These are phyloP conservation scores for Apostasia shenzhenica DNA, from an alignment of 106 monocot genomes.

Conservation along the genomic window DNA sequence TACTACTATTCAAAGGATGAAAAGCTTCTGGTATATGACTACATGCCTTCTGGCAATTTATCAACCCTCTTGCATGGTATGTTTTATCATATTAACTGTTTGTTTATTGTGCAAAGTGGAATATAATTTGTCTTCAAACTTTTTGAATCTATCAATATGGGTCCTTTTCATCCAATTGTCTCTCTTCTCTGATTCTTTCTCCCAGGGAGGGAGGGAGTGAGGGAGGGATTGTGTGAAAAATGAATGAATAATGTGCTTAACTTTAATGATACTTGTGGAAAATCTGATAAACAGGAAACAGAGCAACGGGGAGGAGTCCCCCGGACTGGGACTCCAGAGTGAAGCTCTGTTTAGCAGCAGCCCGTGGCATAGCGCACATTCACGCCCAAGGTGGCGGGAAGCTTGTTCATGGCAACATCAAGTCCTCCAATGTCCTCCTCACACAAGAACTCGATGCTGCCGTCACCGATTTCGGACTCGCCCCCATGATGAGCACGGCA, in stretches of 20 bases:
- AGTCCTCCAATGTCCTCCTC: slow-evolving; percentile 49
- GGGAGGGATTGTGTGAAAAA: too few species aligned
- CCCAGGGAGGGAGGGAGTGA: too few species aligned
- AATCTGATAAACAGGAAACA: slow-evolving; percentile 24
- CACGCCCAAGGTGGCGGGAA: slow-evolving; percentile 39
- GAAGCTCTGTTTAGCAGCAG: slow-evolving; percentile 39
- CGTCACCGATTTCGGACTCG: slow-evolving; percentile 38
- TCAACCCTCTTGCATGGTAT: slow-evolving; percentile 72
- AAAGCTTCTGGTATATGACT: slow-evolving; percentile 92
- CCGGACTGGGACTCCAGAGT: slow-evolving; percentile 50
- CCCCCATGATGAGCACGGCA: slow-evolving; percentile 25
- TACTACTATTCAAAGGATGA: slow-evolving; percentile 99
- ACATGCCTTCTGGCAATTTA: slow-evolving; percentile 58
- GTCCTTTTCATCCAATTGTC: too few species aligned
- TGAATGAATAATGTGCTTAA: too few species aligned
- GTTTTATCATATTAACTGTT: neutral
- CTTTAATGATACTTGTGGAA: too few species aligned
- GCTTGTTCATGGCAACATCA: slow-evolving; percentile 58
- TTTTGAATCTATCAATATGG: too few species aligned
- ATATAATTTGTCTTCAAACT: too few species aligned
- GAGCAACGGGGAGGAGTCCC: slow-evolving; percentile 20
- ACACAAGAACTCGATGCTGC: slow-evolving; percentile 21
- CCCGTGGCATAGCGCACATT: slow-evolving; percentile 48
- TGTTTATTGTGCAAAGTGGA: too few species aligned
- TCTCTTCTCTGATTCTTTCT: too few species aligned